Evolutionary conservation across 2,329 filamentous ascomycete genomes (phyloP).

Genomic region (Fusarium sp.): DNA sequence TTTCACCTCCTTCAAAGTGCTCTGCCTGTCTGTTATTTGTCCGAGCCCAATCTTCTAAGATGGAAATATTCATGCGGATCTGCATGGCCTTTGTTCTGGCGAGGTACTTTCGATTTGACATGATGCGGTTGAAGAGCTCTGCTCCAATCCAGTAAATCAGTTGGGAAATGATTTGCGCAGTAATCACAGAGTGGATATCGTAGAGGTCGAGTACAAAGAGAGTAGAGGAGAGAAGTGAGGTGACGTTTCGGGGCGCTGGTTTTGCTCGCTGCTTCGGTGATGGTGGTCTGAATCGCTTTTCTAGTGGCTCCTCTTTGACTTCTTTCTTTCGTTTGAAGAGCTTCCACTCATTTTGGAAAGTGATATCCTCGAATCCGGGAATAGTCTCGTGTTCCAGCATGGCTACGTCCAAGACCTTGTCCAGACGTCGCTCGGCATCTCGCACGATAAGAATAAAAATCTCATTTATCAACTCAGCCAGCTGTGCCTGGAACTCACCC

Average conservation of each 20-base stretch:
- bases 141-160: conserved; percentile 96
- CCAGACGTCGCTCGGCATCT: conserved; percentile 93
- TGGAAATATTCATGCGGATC: conserved; percentile 98
- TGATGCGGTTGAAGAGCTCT: conserved; percentile 97
- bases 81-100: conserved; percentile 99
- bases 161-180: conserved; percentile 89
- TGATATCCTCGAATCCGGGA: conserved; percentile 94
- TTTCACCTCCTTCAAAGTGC: conserved; percentile 93
- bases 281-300: conserved; percentile 91
- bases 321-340: conserved; percentile 93
- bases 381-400: conserved; percentile 99
- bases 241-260: conserved; percentile 93
- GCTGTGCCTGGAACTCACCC: conserved; percentile 88
- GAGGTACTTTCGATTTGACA: conserved; percentile 94
- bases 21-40: conserved; percentile 94
- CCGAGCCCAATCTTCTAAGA: conserved; percentile 94
- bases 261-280: conserved; percentile 94
- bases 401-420: conserved; percentile 91
- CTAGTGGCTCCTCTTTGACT: conserved; percentile 87
- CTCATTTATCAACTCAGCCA: conserved; percentile 95
- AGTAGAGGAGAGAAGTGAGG: conserved; percentile 92
- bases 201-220: conserved; percentile 98
- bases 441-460: conserved; percentile 98
- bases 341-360: conserved; percentile 99
- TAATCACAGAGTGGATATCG: conserved; percentile 97